Evolutionary conservation across 768 basidiomycete species (phyloP).

Genomic region (Coprinopsis sp.): DNA sequence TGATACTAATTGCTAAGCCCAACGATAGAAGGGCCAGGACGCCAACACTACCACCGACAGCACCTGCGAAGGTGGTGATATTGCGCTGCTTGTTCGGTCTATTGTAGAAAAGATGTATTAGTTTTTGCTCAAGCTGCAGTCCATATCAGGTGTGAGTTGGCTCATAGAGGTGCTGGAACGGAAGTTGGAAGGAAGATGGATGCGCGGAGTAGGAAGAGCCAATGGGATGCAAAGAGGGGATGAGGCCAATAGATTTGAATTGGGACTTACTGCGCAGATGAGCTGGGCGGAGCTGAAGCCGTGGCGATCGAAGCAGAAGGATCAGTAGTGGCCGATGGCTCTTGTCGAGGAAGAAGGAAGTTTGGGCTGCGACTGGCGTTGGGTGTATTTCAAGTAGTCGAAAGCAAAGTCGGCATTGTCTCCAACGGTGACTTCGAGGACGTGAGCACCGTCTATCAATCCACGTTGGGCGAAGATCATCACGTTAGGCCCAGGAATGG

Average conservation of each 20-base stretch:
- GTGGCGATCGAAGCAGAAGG: not conserved
- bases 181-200: no score
- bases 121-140: not conserved
- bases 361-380: slow-evolving; percentile 7
- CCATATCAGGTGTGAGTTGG: not conserved
- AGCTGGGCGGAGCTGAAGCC: not conserved
- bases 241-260: no score
- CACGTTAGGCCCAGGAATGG: slow-evolving; percentile 22
- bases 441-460: slow-evolving; percentile 36
- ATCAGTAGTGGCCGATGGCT: not conserved
- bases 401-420: slow-evolving; percentile 44
- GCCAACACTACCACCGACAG: slow-evolving; percentile 47
- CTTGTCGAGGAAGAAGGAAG: not conserved
- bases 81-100: slow-evolving; percentile 27
- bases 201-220: no score
- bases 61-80: slow-evolving; percentile 49
- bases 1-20: slow-evolving; percentile 48
- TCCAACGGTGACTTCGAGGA: slow-evolving; percentile 39
- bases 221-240: no score
- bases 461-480: slow-evolving; percentile 28
- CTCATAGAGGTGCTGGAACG: not conserved
- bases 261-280: no score
- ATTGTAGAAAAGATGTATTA: not conserved
- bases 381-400: slow-evolving; percentile 42
- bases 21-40: slow-evolving; percentile 43